phyloP scores from a whole-genome alignment of 2,329 filamentous ascomycete genomes.

The Celoporthe dispersa region DNA sequence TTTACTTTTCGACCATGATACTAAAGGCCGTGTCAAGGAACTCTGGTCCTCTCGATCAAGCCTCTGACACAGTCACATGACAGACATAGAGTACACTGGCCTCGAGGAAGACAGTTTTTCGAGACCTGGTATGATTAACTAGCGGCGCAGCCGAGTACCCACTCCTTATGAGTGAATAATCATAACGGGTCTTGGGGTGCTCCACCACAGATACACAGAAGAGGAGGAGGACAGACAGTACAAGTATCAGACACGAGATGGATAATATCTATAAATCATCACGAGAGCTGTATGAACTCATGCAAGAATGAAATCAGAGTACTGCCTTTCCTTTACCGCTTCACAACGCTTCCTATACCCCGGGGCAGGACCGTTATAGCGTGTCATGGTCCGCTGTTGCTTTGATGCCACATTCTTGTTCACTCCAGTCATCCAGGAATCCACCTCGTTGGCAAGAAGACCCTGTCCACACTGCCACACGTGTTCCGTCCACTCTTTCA shows the following conservation, averaged over 20 bases:
- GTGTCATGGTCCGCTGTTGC: constrained; percentile 48
- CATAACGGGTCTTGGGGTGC: no score
- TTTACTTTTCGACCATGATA: no score
- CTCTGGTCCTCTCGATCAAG: background rate
- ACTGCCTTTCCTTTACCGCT: constrained; percentile 38
- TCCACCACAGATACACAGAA: no score
- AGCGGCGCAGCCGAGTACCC: no score
- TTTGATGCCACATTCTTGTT: constrained; percentile 55
- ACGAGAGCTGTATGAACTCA: background rate
- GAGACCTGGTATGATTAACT: no score
- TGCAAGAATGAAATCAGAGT: constrained; percentile 31
- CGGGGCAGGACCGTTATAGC: constrained; percentile 51
- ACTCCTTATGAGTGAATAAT: no score
- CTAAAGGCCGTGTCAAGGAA: no score
- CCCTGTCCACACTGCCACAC: constrained; percentile 51
- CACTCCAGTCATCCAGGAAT: constrained; percentile 61
- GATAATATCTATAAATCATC: background rate
- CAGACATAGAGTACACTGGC: no score
- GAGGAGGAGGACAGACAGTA: no score
- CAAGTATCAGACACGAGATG: background rate
- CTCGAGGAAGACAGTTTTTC: no score
- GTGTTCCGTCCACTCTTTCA: constrained; percentile 51
- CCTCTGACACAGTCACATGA: background rate
- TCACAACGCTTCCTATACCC: constrained; percentile 47
- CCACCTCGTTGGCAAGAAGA: constrained; percentile 50